Base-by-base conservation (phyloP, 805 yeast genomes). In the Wickerhamomyces tratensis region DNA sequence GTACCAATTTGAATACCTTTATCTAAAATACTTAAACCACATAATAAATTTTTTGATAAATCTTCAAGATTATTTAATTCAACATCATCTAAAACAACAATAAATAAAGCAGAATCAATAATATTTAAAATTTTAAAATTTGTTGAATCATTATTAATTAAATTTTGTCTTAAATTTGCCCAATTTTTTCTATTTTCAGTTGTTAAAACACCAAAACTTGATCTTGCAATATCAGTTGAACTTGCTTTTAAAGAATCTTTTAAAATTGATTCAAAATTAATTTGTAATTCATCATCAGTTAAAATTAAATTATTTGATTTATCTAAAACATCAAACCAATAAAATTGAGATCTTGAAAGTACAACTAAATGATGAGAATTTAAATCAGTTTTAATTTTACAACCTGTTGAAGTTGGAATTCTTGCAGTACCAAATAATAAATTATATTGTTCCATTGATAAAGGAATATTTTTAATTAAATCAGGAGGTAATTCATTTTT, bases 251-350 rank as follows among this genome's bases (percentile, higher is more conserved):
- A 54, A 11, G 93, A 85, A 61, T 88, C 97, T 42, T 74, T 76
- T 37, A 88, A 71, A 44, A 88, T 86, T 10, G 86, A 75, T 45
- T 80, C 76, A 56, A 84, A 77, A 62, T 86, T 87, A 57, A 79
- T 68, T 43, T 77, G 79, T 50, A 88, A 70, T 58, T 86, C 94
- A 43, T 74, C 77, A 55, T 86, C 91, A 2, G 82, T 71, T 56
- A 88, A 67, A 39, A 87, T 71, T 47, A 88, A 68, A 55, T 85
- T 80, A 57, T 84, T 77, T 48, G 78, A 65, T 39, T 71, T 69
- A 61, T 87, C 94, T 52, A 88, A 66, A 2, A 88, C 97, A 57
- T 88, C 96, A 58, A 88, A 88, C 96, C 96, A 88, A 64, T 88
- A 88, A 61, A 87, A 86, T 61, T 88, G 96, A 2, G 95, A 84